phyloP scores from a whole-genome alignment of 2,329 filamentous ascomycete genomes.

The Arthroderma uncinatum region DNA sequence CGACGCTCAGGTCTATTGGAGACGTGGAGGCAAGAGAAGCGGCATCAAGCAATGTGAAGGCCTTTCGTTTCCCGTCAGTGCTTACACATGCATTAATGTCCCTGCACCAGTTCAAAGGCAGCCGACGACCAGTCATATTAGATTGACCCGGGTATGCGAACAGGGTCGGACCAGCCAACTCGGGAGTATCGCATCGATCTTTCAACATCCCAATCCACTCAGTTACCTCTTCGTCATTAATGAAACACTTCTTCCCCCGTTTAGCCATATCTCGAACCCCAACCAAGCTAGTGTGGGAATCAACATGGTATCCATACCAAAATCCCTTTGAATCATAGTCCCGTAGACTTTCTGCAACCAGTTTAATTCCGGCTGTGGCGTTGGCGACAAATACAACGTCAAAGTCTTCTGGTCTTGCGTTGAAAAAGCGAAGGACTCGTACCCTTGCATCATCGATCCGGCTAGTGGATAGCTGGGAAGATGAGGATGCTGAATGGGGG shows the following conservation, averaged over 20 bases:
- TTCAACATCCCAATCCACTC: constrained; percentile 47
- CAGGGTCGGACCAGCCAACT: constrained; percentile 31
- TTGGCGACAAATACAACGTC: constrained; percentile 88
- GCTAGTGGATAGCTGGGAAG: constrained; percentile 65
- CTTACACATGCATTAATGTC: constrained; percentile 24
- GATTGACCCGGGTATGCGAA: constrained; percentile 88
- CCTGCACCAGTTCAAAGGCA: constrained; percentile 59
- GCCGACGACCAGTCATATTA: constrained; percentile 74
- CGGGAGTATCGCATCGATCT: background rate
- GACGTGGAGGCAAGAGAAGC: constrained; percentile 71
- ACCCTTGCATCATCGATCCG: constrained; percentile 67
- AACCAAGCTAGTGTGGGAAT: constrained; percentile 77
- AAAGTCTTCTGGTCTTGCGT: constrained; percentile 68
- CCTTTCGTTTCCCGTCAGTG: constrained; percentile 21
- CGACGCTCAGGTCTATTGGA: constrained; percentile 57
- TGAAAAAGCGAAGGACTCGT: constrained; percentile 62
- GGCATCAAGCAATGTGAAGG: constrained; percentile 69
- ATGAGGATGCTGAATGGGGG: constrained; percentile 73
- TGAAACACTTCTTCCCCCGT: constrained; percentile 52
- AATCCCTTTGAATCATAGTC: constrained; percentile 54
- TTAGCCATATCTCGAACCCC: constrained; percentile 64
- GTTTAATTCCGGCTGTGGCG: constrained; percentile 79
- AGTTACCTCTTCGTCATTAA: constrained; percentile 50
- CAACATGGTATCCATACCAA: constrained; percentile 69
- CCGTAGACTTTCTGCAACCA: constrained; percentile 68